Evolutionary conservation across 2,329 filamentous ascomycete genomes (phyloP).

Genomic region (Balansia obtecta): DNA sequence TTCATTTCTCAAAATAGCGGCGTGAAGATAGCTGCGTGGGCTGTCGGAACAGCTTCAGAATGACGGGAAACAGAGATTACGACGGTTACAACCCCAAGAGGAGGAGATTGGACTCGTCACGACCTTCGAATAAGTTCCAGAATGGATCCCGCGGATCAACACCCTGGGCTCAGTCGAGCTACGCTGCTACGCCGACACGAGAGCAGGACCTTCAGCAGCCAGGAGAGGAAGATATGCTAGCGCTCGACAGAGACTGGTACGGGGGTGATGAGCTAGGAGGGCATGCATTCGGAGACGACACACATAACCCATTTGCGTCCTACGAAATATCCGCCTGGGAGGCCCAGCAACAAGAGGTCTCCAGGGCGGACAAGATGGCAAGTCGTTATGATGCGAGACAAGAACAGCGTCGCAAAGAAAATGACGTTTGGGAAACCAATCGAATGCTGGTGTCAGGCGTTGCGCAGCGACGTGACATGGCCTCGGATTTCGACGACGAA

Average conservation of each 20-base stretch:
- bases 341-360: slow-evolving; percentile 63
- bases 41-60: slow-evolving; percentile 6
- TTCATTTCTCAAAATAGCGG: background rate
- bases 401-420: slow-evolving; percentile 81
- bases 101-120: slow-evolving; percentile 22
- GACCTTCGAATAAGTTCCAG: slow-evolving; percentile 17
- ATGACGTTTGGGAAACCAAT: slow-evolving; percentile 97
- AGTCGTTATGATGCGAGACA: slow-evolving; percentile 56
- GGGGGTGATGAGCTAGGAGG: slow-evolving; percentile 70
- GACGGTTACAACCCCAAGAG: slow-evolving; percentile 27
- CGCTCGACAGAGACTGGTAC: slow-evolving; percentile 88
- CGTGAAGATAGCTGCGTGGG: too few species aligned
- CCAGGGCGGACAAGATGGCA: slow-evolving; percentile 68
- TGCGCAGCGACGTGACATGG: slow-evolving; percentile 74
- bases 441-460: slow-evolving; percentile 96
- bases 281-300: slow-evolving; percentile 78
- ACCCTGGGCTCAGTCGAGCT: slow-evolving; percentile 21
- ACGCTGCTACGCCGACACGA: slow-evolving; percentile 28
- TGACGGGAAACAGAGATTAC: slow-evolving; percentile 25
- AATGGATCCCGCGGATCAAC: slow-evolving; percentile 22
- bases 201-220: slow-evolving; percentile 43
- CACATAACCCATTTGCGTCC: slow-evolving; percentile 82
- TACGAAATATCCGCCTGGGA: slow-evolving; percentile 65
- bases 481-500: slow-evolving; percentile 79
- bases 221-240: slow-evolving; percentile 56